Percentiles rank a stretch among this genome's conserved stretches.
Evolutionary conservation across 805 yeast genomes (phyloP).

Genomic region (Pichia membranifaciens): DNA sequence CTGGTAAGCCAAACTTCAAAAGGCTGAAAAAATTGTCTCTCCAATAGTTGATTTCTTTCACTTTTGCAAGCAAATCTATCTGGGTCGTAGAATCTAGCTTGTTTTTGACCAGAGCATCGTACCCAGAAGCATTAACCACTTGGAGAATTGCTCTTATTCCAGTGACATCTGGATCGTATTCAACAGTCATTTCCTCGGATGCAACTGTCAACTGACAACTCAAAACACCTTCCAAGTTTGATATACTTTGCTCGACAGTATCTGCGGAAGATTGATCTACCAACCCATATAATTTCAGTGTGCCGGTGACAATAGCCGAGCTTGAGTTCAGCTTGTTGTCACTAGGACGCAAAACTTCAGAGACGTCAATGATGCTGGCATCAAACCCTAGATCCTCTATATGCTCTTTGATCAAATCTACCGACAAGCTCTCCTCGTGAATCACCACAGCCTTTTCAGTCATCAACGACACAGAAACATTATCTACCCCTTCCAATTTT

Average conservation of each 20-base stretch:
- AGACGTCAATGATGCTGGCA: slow-evolving; percentile 38
- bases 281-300: slow-evolving; percentile 50
- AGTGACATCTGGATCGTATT: slow-evolving; percentile 42
- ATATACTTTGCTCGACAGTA: slow-evolving; percentile 44
- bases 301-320: slow-evolving; percentile 15
- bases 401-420: slow-evolving; percentile 32
- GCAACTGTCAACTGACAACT: slow-evolving; percentile 45
- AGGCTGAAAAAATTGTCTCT: slow-evolving; percentile 47
- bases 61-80: slow-evolving; percentile 57
- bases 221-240: slow-evolving; percentile 40
- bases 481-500: slow-evolving; percentile 28
- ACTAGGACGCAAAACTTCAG: slow-evolving; percentile 5
- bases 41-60: slow-evolving; percentile 73
- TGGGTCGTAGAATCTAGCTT: slow-evolving; percentile 62
- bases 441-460: slow-evolving; percentile 64
- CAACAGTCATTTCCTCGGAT: slow-evolving; percentile 49
- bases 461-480: slow-evolving; percentile 57
- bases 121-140: slow-evolving; percentile 45
- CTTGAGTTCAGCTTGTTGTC: not conserved
- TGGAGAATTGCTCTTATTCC: slow-evolving; percentile 65
- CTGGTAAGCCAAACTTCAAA: slow-evolving; percentile 55
- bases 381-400: slow-evolving; percentile 48
- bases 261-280: slow-evolving; percentile 52
- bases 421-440: slow-evolving; percentile 34
- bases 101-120: slow-evolving; percentile 43